Base-by-base conservation (phyloP, 176 grass and related monocot species). In the Rhynchospora breviuscula region DNA sequence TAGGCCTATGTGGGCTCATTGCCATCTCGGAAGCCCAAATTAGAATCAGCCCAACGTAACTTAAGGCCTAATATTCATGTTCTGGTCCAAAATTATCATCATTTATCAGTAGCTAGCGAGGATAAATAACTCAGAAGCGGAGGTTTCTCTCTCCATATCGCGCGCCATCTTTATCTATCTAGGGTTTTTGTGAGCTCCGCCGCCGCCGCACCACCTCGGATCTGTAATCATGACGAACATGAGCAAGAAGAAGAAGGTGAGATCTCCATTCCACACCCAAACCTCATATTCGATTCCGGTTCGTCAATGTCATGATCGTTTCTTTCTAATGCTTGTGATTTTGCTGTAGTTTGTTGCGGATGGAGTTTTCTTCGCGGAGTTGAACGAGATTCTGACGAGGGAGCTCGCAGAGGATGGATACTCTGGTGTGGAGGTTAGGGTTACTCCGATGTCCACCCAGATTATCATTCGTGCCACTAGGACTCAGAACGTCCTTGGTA, bases 181-280 rank as follows among this genome's bases (percentile, higher is more conserved):
- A 82, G 80, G 80, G 80, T 82, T 82, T 82, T 67, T 62, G 46
- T 26, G 44, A 22, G 21, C 33, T n/a, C 9, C 80, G 26, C 58
- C 22, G 26, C 58, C 22, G 45, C 4, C 54, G 9, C 7, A 52
- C 43, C 15, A 47, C 22, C 67, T 44, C 63, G 9, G 62, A 33
- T 80, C 75, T 40, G 81, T 72, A 78, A 35, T 54, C 87, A 93
- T 97, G 91, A 87, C 91, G 81, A 85, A 97, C 84, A 93, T 93
- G 87, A 97, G 94, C 86, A 97, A 97, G 87, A 97, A 93, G 89
- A 93, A 91, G 91, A 97, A 97, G 94, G 94, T 88, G 86, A 52
- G 63, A 52, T 29, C 64, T 70, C 11, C 21, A 19, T 49, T 70
- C 31, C 63, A 6, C 8, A 75, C 52, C 15, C 33, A 13, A 52